A percentile compares a stretch with the other conserved stretches of the same genome.
Conservation (phyloP, 1,284 basidiomycete genomes). For the Boletus smithii region DNA sequence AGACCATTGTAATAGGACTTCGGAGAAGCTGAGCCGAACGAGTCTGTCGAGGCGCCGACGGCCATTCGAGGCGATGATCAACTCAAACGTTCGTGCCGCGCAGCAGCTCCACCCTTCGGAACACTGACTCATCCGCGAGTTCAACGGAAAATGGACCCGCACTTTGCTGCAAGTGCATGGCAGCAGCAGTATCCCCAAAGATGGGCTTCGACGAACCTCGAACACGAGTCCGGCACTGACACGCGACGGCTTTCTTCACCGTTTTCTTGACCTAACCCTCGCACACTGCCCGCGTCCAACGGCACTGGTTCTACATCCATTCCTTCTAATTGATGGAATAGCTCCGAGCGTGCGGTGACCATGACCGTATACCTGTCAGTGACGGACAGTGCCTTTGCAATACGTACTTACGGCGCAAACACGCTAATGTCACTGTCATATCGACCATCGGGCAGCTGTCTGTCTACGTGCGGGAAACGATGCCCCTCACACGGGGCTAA, state of each 20-base stretch:
- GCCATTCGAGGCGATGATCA: not conserved
- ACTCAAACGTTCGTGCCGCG: not conserved
- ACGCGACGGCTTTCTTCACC: not conserved
- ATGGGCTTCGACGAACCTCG: not conserved
- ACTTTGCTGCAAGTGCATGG: not conserved
- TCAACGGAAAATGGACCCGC: not conserved
- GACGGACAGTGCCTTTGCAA: not conserved
- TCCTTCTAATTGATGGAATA: not conserved
- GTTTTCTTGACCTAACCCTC: not conserved
- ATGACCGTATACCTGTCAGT: not conserved
- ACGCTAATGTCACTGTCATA: too few species aligned
- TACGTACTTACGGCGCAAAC: not conserved
- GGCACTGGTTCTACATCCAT: not conserved
- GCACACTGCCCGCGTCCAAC: not conserved
- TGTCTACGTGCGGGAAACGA: too few species aligned
- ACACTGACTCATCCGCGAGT: not conserved
- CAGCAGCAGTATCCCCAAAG: too few species aligned
- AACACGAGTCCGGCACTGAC: not conserved
- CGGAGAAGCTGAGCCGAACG: not conserved
- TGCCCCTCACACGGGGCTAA: too few species aligned
- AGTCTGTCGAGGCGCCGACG: not conserved
- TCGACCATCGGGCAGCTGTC: not conserved
- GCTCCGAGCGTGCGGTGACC: slow-evolving; percentile 1
- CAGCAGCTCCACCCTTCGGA: not conserved
- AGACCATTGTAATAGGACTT: not conserved